Base-by-base conservation (phyloP, 805 yeast species). In the Wickerhamiella slavikovae region DNA sequence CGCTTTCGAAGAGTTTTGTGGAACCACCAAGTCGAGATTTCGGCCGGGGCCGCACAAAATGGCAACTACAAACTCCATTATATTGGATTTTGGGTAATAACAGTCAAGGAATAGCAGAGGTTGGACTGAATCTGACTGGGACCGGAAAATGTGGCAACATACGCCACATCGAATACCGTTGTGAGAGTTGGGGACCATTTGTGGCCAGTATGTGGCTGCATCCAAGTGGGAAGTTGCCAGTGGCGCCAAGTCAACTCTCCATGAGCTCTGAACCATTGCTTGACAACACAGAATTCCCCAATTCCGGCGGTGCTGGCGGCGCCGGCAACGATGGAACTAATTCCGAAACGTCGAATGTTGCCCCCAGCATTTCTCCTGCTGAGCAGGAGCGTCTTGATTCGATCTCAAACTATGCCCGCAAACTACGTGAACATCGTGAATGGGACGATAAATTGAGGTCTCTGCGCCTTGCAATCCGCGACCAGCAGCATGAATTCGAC, bases 381-480 rank as follows among this genome's bases (percentile, higher is more conserved):
- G 79, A 75, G 37, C 68, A 68, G 5, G 92, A 74, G 41, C 70
- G 91, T 42, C 73, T 71, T 36, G 66, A 68, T 40, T 92, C 94
- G 11, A 54, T 89, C 37, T 57, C 62, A 22, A 75, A 71, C 37
- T 77, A 79, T 53, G 82, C 80, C 51, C 72, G 71, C 49, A 83
- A 80, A 54, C 63, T 89, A 44, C 60, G 77, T 43, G 95, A 89
- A 45, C 98, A 89, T 54, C 69, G 93, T 48, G 78, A 80, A 46
- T 80, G 92, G 78, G 95, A 85, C 48, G 78, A 91, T 25, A 70
- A 80, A 45, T 62, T 89, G 44, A 85, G 80, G 51, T 80, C 72
- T 25, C 62, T 83, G 36, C 68, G 98, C 40, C 56, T 77, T 45
- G 68, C 73, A 38, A 77, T 89, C 58, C 71, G 82, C 51, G 91